phyloP scores from a whole-genome alignment of 176 grass and related monocot genomes.

The Carex scoparia region DNA sequence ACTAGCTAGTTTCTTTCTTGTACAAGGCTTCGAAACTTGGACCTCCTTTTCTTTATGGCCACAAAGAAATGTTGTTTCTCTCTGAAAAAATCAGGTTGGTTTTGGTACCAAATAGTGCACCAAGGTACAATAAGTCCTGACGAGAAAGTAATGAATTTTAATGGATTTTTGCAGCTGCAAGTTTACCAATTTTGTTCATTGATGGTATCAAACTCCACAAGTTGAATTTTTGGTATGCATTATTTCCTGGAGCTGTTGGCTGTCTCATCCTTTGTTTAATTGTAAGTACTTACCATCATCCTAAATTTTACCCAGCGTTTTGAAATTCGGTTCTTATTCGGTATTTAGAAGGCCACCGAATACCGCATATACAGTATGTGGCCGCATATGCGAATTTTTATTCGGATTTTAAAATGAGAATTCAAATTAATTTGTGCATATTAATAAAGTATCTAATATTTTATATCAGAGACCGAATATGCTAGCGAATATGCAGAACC shows the following conservation, averaged over 20 bases:
- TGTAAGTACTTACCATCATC: constrained; percentile 45
- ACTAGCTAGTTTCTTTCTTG: not conserved
- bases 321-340: too few relatives aligned
- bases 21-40: not conserved
- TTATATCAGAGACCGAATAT: too few relatives aligned
- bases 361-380: too few relatives aligned
- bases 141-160: not conserved
- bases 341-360: too few relatives aligned
- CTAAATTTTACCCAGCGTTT: not conserved
- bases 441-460: too few relatives aligned
- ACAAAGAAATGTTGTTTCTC: not conserved
- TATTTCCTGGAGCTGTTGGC: constrained; percentile 80
- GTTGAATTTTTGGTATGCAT: constrained; percentile 73
- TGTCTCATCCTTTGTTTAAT: constrained; percentile 85
- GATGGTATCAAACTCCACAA: constrained; percentile 72
- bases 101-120: not conserved
- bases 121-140: not conserved
- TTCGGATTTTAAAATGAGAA: too few relatives aligned
- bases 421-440: too few relatives aligned
- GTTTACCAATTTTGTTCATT: constrained; percentile 89
- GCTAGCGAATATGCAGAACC: too few relatives aligned
- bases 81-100: not conserved
- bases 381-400: too few relatives aligned
- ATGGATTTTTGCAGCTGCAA: constrained; percentile 60
- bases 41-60: not conserved